These are phyloP conservation scores for Trichoderma parareesei DNA, from an alignment of 495 filamentous ascomycete species.

Conservation along the genomic window DNA sequence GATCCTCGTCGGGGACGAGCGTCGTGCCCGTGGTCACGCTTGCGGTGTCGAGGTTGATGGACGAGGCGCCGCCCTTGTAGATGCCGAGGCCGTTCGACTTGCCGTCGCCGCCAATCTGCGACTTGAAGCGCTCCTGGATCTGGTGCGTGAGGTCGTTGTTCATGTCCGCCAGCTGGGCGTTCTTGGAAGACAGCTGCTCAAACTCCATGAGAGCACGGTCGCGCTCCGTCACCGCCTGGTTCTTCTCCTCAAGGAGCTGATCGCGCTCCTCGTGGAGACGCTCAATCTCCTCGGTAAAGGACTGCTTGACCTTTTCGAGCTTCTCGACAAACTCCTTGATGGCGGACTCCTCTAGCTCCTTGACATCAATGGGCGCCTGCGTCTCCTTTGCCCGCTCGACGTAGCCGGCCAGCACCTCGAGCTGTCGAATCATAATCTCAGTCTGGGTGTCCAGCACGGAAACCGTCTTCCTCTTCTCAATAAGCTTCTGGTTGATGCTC, in stretches of 20 bases:
- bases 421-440: conserved; percentile 87
- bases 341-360: conserved; percentile 73
- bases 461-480: conserved; percentile 92
- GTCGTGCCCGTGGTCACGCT: conserved; percentile 47
- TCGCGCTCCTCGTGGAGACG: conserved; percentile 76
- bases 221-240: conserved; percentile 66
- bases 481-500: conserved; percentile 73
- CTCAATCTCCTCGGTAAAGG: conserved; percentile 69
- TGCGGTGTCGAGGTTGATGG: conserved; percentile 48
- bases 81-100: conserved; percentile 78
- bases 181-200: conserved; percentile 87
- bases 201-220: conserved; percentile 92
- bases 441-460: conserved; percentile 91
- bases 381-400: conserved; percentile 61
- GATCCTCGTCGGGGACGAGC: conserved; percentile 55
- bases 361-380: conserved; percentile 62
- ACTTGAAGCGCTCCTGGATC: conserved; percentile 88
- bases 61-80: conserved; percentile 68
- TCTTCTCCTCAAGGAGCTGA: conserved; percentile 72
- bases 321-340: conserved; percentile 83
- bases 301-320: conserved; percentile 76
- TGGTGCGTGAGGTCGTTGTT: conserved; percentile 93
- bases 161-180: conserved; percentile 83
- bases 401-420: conserved; percentile 69
- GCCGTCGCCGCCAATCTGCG: conserved; percentile 51